Base-by-base conservation (phyloP, 306 rosid genomes). In the Herpetospermum pedunculosum region DNA sequence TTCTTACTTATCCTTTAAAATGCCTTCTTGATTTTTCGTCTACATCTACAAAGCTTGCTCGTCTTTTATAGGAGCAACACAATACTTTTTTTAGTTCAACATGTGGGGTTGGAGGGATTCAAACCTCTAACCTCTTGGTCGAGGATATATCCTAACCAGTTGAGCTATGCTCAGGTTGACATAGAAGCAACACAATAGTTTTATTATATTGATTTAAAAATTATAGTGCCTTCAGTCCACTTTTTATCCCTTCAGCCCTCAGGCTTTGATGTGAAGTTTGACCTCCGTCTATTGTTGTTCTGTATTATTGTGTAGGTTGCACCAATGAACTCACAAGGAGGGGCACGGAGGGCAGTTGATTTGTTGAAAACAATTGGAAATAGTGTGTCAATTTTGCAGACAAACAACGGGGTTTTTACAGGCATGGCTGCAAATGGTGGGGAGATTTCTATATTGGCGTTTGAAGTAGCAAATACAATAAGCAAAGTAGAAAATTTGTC, bases 381-480 rank as follows among this genome's bases (percentile, higher is more conserved):
- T 81, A 85, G 96, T 79, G 78, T 94, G 81, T 79, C 95, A 49
- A 89, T 79, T 84, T 83, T 86, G 67, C 87, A 87, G 41, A 49
- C 72, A 73, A 65, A 79, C 74, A 55, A 68, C 15, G 92, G 94
- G 40, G 83, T 91, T 81, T 77, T 65, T 73, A 49, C 90, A 74
- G 87, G 84, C 64, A 62, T 72, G 47, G 75, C 83, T 78, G 79
- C 92, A 53, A 83, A 82, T 78, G 92, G 92, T 74, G 77, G 76
- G 34, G 92, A 68, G 49, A 84, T 92, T 59, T 85, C 96, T 52
- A 88, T 95, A 54, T 53, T 95, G 80, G 89, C 97, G n/a, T 95
- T 92, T 84, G 99, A 95, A 87, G 96, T 95, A 55, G 99, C 99
- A 50, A 95, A 95, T 38, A 91, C 97, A 23, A 78, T 95, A 77